These are phyloP conservation scores for Theileria equi DNA, from an alignment of 169 alveolate species.

Conservation along the genomic window DNA sequence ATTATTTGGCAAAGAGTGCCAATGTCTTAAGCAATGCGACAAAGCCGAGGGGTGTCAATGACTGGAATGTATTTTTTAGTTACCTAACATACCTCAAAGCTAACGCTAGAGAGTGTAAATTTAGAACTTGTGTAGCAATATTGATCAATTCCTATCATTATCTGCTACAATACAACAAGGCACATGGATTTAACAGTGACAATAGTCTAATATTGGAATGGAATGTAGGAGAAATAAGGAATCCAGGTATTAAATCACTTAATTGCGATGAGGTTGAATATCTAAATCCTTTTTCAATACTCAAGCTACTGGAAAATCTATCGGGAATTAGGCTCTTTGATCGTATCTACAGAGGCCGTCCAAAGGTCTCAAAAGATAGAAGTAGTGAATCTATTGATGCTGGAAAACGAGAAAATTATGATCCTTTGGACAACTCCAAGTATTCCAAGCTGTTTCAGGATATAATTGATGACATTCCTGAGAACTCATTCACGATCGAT, in stretches of 20 bases:
- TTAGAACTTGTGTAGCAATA: constrained; percentile 24
- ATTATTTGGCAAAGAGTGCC: too few relatives aligned
- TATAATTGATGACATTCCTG: too few relatives aligned
- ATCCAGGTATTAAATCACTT: neutral
- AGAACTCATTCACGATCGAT: too few relatives aligned
- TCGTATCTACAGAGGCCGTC: too few relatives aligned
- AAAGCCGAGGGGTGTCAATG: constrained; percentile 25
- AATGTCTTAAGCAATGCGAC: too few relatives aligned
- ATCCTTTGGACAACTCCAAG: too few relatives aligned
- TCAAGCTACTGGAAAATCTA: constrained; percentile 20
- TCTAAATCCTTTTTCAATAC: neutral
- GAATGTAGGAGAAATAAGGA: constrained; percentile 12
- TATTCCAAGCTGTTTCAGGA: too few relatives aligned
- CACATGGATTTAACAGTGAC: neutral
- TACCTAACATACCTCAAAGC: constrained; percentile 37
- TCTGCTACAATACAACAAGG: constrained; percentile 19
- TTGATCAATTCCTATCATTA: constrained; percentile 18
- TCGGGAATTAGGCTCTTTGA: too few relatives aligned
- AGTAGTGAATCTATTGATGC: too few relatives aligned
- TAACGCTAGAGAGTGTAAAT: constrained; percentile 24
- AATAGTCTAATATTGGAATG: constrained; percentile 13
- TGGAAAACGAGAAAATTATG: too few relatives aligned
- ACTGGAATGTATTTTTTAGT: constrained; percentile 35
- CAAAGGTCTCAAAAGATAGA: too few relatives aligned
- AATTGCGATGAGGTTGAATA: neutral